Conservation (phyloP, 495 filamentous ascomycete genomes). For the Massariosphaeria phaeospora region DNA sequence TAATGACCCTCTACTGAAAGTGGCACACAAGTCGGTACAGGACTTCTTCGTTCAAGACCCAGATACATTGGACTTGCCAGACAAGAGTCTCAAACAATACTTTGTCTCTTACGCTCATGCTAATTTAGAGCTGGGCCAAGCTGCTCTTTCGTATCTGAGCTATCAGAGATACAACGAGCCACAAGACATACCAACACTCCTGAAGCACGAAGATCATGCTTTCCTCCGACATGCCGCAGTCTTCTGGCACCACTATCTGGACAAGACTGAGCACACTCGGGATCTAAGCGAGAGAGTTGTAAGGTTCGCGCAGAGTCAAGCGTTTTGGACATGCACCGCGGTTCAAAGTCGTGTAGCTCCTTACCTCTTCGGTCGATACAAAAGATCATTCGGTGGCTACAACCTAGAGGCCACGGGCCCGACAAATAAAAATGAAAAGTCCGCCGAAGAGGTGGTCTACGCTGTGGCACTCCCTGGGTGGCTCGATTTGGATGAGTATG, state of each 20-base stretch:
- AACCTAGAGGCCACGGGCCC: background rate
- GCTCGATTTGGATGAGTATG: constrained; percentile 16
- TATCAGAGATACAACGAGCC: constrained; percentile 32
- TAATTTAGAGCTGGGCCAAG: constrained; percentile 30
- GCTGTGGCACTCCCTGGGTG: constrained; percentile 7
- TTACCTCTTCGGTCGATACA: constrained; percentile 12
- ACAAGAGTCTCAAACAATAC: constrained; percentile 28
- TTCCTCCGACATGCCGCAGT: constrained; percentile 34
- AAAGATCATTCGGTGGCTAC: background rate
- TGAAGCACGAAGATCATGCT: constrained; percentile 27
- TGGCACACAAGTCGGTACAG: constrained; percentile 35
- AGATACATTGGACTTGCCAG: constrained; percentile 5
- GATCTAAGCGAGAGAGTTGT: constrained; percentile 16
- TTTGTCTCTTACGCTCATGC: constrained; percentile 23
- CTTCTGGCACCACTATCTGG: constrained; percentile 34
- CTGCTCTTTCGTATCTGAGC: constrained; percentile 32
- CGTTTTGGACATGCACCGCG: constrained; percentile 36
- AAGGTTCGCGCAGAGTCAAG: constrained; percentile 27
- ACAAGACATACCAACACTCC: constrained; percentile 13
- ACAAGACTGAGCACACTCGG: background rate
- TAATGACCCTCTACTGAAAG: constrained; percentile 28
- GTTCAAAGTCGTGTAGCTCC: constrained; percentile 25
- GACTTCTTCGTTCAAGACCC: constrained; percentile 37
- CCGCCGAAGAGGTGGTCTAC: background rate
- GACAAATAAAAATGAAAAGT: background rate